Percentiles rank a stretch among this genome's conserved stretches.
Evolutionary conservation across 495 filamentous ascomycete genomes (phyloP).

Genomic region (Trypethelium eluteriae): DNA sequence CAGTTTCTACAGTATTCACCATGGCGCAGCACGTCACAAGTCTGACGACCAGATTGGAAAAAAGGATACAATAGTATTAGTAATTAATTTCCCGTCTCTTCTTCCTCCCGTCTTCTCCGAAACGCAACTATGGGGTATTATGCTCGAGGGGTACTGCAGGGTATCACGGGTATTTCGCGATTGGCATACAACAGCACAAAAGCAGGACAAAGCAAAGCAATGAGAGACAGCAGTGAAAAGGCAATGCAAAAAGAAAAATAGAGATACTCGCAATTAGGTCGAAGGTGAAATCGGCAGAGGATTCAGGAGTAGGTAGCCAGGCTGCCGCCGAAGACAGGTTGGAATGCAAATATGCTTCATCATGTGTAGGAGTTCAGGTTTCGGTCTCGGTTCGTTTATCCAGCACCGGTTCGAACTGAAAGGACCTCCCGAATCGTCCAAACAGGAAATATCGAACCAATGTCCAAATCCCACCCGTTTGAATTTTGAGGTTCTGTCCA

Average conservation of each 20-base stretch:
- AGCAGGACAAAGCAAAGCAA: slow-evolving; percentile 2
- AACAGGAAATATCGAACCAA: too few relatives aligned
- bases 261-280: background rate
- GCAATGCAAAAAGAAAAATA: slow-evolving; percentile 13
- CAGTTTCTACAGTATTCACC: background rate
- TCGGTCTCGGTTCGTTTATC: too few relatives aligned
- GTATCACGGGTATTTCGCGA: slow-evolving; percentile 17
- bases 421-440: too few relatives aligned
- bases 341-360: background rate
- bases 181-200: slow-evolving; percentile 13
- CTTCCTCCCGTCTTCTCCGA: background rate
- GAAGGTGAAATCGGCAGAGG: background rate
- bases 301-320: too few relatives aligned
- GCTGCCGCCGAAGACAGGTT: slow-evolving; percentile 6
- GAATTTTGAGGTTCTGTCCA: too few relatives aligned
- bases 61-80: slow-evolving; percentile 20
- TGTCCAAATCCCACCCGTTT: too few relatives aligned
- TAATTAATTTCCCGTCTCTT: slow-evolving; percentile 15
- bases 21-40: background rate
- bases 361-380: too few relatives aligned
- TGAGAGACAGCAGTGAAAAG: background rate
- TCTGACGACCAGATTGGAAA: background rate
- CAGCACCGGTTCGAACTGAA: too few relatives aligned
- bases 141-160: slow-evolving; percentile 11
- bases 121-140: slow-evolving; percentile 8